Evolutionary conservation across 768 basidiomycete genomes (phyloP).

Genomic region (Boletus vinaceobasis): DNA sequence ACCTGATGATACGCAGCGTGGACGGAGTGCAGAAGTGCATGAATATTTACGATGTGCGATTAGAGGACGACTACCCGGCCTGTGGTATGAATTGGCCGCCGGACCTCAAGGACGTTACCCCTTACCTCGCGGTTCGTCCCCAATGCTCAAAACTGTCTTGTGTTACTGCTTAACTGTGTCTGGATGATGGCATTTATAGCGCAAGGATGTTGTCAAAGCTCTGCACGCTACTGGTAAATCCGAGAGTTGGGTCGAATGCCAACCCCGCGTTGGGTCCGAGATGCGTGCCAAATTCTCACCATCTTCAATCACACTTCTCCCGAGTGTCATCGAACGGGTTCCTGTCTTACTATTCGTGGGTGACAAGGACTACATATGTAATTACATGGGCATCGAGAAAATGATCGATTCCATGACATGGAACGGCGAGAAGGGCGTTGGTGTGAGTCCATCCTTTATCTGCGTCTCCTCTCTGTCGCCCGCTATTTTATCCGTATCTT

Average conservation of each 20-base stretch:
- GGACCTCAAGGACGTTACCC: conserved; percentile 70
- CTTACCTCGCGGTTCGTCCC: conserved; percentile 72
- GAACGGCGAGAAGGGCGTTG: conserved; percentile 82
- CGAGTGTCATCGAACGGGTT: conserved; percentile 72
- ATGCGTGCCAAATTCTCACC: conserved; percentile 55
- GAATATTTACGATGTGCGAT: conserved; percentile 92
- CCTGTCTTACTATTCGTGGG: conserved; percentile 91
- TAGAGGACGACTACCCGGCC: conserved; percentile 78
- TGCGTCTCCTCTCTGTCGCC: neutral
- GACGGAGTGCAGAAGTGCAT: conserved; percentile 74
- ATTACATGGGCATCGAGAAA: conserved; percentile 86
- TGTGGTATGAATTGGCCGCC: conserved; percentile 99
- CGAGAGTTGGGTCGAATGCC: conserved; percentile 88
- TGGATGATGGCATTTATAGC: conserved; percentile 41
- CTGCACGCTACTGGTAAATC: conserved; percentile 78
- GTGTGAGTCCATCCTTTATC: conserved; percentile 47
- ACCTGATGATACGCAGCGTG: conserved; percentile 41
- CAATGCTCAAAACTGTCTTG: neutral
- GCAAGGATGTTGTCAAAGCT: conserved; percentile 73
- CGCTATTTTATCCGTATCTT: neutral
- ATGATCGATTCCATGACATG: conserved; percentile 82
- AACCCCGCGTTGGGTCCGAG: conserved; percentile 56
- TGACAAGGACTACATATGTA: conserved; percentile 96
- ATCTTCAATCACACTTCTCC: conserved; percentile 74
- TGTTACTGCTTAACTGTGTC: neutral